phyloP scores from a whole-genome alignment of 306 rosid species.

The Quercus cerris region DNA sequence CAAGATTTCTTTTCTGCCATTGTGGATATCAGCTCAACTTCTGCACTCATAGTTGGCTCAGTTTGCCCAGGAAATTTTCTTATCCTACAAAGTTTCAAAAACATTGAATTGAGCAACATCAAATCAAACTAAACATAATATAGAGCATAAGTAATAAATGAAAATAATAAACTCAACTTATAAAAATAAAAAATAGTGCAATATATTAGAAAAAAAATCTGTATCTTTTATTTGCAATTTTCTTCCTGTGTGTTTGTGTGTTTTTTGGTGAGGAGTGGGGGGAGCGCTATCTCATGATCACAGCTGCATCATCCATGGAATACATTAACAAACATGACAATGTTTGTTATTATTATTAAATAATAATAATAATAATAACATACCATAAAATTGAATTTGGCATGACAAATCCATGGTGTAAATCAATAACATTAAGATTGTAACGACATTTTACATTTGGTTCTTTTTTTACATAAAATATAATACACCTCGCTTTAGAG shows the following conservation, averaged over 20 bases:
- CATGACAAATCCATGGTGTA: no score
- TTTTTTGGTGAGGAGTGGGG: background rate
- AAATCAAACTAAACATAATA: background rate
- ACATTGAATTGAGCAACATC: constrained; percentile 1
- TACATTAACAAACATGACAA: background rate
- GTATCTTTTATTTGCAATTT: background rate
- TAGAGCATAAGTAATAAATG: background rate
- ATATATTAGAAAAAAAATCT: background rate
- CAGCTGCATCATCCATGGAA: background rate
- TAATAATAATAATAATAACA: no score
- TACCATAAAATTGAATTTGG: no score
- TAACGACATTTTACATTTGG: no score
- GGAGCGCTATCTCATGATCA: background rate
- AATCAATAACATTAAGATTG: no score
- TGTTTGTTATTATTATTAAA: no score
- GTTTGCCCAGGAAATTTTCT: constrained; percentile 96
- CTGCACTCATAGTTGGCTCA: constrained; percentile 97
- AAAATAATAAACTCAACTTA: background rate
- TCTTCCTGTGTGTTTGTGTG: background rate
- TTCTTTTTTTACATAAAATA: no score
- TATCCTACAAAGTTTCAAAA: constrained; percentile 41
- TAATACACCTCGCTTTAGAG: no score
- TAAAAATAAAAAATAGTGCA: no score
- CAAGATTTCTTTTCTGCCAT: constrained; percentile 90
- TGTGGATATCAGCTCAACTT: constrained; percentile 95